A percentile compares a stretch with the other conserved stretches of the same genome.
Evolutionary conservation across 306 rosid genomes (phyloP).

Genomic region (Chamaecrista fasciculata): DNA sequence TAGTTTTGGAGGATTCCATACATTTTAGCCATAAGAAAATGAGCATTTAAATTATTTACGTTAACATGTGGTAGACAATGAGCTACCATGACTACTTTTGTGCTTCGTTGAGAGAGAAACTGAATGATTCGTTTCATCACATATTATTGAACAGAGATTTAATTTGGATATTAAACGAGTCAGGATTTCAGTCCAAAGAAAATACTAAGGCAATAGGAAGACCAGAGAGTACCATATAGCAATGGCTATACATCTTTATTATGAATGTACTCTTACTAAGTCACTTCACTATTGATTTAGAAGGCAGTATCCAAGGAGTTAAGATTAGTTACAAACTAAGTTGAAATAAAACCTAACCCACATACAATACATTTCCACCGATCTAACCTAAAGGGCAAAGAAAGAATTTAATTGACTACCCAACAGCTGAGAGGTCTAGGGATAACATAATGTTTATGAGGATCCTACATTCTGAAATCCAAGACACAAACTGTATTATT

Average conservation of each 20-base stretch:
- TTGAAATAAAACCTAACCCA: slow-evolving; percentile 33
- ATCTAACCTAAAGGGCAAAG: slow-evolving; percentile 27
- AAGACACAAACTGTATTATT: slow-evolving; percentile 59
- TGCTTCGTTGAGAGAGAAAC: too few species aligned
- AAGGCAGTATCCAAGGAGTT: slow-evolving; percentile 23
- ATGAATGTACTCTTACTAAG: slow-evolving; percentile 20
- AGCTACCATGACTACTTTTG: too few species aligned
- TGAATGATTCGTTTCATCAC: too few species aligned
- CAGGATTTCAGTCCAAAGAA: too few species aligned
- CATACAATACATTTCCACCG: slow-evolving; percentile 33
- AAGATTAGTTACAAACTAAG: neutral
- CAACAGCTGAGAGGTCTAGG: neutral
- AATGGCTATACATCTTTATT: slow-evolving; percentile 24
- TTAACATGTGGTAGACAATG: too few species aligned
- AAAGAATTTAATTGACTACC: slow-evolving; percentile 33
- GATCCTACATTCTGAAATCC: slow-evolving; percentile 34
- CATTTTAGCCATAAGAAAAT: too few species aligned
- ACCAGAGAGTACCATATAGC: slow-evolving; percentile 12
- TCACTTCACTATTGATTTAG: slow-evolving; percentile 15
- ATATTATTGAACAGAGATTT: too few species aligned
- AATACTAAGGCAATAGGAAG: too few species aligned
- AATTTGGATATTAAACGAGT: too few species aligned
- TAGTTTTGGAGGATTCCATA: too few species aligned
- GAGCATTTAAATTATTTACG: too few species aligned
- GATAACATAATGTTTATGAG: neutral